Evolutionary conservation across 108 stramenopile genomes (phyloP).

Genomic region (Nannochloropsis gaditana): DNA sequence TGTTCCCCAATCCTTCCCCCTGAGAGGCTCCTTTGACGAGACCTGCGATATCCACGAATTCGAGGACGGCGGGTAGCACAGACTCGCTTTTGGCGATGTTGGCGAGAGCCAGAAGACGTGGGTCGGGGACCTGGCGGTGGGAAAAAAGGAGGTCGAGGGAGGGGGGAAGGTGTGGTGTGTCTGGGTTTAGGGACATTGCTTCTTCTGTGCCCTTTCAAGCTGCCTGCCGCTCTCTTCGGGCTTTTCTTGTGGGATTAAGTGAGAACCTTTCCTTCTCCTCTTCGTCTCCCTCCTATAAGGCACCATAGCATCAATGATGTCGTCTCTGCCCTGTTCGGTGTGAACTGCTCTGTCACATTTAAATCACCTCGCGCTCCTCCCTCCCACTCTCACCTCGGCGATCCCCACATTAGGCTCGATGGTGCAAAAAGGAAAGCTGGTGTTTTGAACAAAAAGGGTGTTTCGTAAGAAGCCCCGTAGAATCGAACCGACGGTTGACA

Average conservation of each 20-base stretch:
- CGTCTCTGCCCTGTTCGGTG: too few species aligned
- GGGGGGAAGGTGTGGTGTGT: constrained; percentile 12
- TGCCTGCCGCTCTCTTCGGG: neutral
- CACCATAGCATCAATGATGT: too few species aligned
- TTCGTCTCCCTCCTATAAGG: neutral
- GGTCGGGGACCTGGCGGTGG: neutral
- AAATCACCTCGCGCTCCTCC: too few species aligned
- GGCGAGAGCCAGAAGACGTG: constrained; percentile 59
- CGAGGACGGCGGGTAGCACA: constrained; percentile 76
- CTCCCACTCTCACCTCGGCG: constrained; percentile 63
- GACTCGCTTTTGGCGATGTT: constrained; percentile 68
- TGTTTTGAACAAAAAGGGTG: constrained; percentile 22
- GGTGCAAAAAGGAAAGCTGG: constrained; percentile 77
- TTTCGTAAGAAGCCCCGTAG: too few species aligned
- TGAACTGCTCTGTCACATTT: too few species aligned
- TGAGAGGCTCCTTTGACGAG: constrained; percentile 93
- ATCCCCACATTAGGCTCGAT: constrained; percentile 95
- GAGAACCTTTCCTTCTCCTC: neutral
- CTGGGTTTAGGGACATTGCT: neutral
- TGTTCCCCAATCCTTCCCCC: constrained; percentile 98
- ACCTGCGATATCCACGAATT: constrained; percentile 98
- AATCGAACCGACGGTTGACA: too few species aligned
- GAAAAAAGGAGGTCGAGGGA: neutral
- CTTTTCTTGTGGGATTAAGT: neutral
- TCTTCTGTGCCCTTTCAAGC: neutral